Conservation (phyloP, 192 early-diverging fungal genomes). For the Backusella circina region DNA sequence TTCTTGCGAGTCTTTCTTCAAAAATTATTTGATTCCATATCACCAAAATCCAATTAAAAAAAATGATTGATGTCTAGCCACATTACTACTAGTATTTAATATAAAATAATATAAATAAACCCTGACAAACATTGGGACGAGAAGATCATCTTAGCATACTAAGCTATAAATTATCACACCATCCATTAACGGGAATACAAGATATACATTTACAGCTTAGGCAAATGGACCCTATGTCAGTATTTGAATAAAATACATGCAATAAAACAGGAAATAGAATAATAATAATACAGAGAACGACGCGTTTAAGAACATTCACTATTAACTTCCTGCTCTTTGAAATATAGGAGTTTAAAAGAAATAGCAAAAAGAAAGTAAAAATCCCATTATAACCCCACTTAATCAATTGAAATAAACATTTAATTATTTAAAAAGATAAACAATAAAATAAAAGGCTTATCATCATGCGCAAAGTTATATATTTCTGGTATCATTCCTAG, state of each 20-base stretch:
- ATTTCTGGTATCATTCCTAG: slow-evolving; percentile 69
- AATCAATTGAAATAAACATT: not conserved
- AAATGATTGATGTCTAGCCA: no score
- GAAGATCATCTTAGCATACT: not conserved
- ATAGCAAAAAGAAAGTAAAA: slow-evolving; percentile 12
- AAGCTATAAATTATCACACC: slow-evolving; percentile 41
- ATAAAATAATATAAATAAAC: no score
- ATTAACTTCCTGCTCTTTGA: slow-evolving; percentile 14
- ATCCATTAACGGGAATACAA: slow-evolving; percentile 45
- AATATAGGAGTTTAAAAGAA: slow-evolving; percentile 2
- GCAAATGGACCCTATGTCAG: slow-evolving; percentile 36
- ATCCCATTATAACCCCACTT: slow-evolving; percentile 8
- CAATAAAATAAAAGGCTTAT: slow-evolving; percentile 3
- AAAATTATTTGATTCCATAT: no score
- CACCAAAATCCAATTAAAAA: no score
- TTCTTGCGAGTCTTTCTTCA: no score
- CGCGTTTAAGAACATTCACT: slow-evolving; percentile 28
- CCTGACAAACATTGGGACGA: no score
- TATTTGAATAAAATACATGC: slow-evolving; percentile 44
- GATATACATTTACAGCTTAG: slow-evolving; percentile 58
- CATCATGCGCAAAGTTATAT: slow-evolving; percentile 87
- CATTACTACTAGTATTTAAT: no score
- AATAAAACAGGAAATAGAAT: slow-evolving; percentile 43
- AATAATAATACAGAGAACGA: slow-evolving; percentile 37
- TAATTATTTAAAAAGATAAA: not conserved